Evolutionary conservation across 2,329 filamentous ascomycete species (phyloP), one percentile per base, ranked within the genome.

Genomic region (Penicillium concentricum): DNA sequence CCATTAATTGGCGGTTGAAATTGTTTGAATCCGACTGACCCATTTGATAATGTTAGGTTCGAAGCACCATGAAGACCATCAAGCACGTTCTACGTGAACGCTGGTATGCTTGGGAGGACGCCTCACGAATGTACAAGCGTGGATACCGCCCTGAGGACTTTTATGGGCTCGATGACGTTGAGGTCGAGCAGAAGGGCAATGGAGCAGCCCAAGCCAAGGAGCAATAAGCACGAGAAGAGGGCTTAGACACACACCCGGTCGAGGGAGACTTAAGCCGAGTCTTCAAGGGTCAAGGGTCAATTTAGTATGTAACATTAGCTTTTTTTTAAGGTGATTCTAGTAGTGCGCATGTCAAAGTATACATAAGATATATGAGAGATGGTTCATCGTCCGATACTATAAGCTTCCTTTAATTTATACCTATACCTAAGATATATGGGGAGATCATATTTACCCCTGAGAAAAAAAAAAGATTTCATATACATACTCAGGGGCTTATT

Each of bases 41-140:
- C 16, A 45, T 46, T 45, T 41, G 34, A 49, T 49, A 13, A 32
- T 13, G 7, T 22, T 69, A 96, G 91, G 84, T 96, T 58, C 82
- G 82, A 66, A 79, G 80, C 72, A 97, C 93, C 24, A 91, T 93
- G 84, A 84, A 85, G 69, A 81, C 83, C 44, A 96, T 97, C 75
- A 91, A 91, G 78, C 89, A 94, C 64, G 84, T 87, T 48, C 79
- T 97, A 69, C 93, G 90, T 35, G 92, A 97, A 77, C 84, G 93
- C 68, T 94, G 86, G 78, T 93, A 96, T 76, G 84, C 90, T 10
- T 97, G 91, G 89, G 74, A 75, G 56, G 75, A 77, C 38, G 76
- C 75, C 34, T 67, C 69, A 51, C 67, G 68, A 38, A 64, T 76
- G 39, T 76, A 73, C 55, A 60, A 72, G 28, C 62, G 66, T 22